Evolutionary conservation across 495 filamentous ascomycete genomes (phyloP).

Genomic region (Stereocaulon alpinum): DNA sequence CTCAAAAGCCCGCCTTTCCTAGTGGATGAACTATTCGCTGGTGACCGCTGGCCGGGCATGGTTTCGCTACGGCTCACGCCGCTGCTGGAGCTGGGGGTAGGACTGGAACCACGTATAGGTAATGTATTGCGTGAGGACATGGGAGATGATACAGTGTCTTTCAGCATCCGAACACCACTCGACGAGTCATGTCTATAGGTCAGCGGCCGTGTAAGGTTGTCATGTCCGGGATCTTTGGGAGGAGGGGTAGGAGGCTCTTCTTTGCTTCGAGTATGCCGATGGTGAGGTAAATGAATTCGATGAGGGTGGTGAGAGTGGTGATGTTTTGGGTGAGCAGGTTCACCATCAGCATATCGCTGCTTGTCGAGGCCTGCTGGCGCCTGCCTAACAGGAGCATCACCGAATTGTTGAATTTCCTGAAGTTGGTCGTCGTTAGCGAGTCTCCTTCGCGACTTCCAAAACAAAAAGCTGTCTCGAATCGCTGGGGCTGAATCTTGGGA

Average conservation of each 20-base stretch:
- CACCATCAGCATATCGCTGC: conserved; percentile 48
- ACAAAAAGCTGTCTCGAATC: conserved; percentile 4
- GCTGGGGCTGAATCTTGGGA: background rate
- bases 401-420: conserved; percentile 69
- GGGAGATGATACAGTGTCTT: conserved; percentile 34
- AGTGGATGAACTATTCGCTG: conserved; percentile 37
- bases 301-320: conserved; percentile 48
- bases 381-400: conserved; percentile 71
- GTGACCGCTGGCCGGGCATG: conserved; percentile 49
- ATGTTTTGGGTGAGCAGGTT: conserved; percentile 36
- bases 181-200: conserved; percentile 62
- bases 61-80: conserved; percentile 36
- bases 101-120: conserved; percentile 56
- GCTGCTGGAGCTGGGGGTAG: conserved; percentile 60
- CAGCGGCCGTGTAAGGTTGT: conserved; percentile 44
- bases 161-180: conserved; percentile 39
- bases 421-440: conserved; percentile 14
- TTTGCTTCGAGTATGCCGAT: conserved; percentile 57
- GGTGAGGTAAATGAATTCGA: conserved; percentile 60
- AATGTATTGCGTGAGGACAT: conserved; percentile 41
- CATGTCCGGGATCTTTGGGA: conserved; percentile 36
- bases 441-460: conserved; percentile 14
- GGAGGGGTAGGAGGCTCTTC: conserved; percentile 54
- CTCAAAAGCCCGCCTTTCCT: conserved; percentile 55
- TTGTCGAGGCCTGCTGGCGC: conserved; percentile 59